Percentiles rank a stretch among this genome's conserved stretches.
Conservation (phyloP, 2,329 filamentous ascomycete species). For the Trichoderma citrinoviride region DNA sequence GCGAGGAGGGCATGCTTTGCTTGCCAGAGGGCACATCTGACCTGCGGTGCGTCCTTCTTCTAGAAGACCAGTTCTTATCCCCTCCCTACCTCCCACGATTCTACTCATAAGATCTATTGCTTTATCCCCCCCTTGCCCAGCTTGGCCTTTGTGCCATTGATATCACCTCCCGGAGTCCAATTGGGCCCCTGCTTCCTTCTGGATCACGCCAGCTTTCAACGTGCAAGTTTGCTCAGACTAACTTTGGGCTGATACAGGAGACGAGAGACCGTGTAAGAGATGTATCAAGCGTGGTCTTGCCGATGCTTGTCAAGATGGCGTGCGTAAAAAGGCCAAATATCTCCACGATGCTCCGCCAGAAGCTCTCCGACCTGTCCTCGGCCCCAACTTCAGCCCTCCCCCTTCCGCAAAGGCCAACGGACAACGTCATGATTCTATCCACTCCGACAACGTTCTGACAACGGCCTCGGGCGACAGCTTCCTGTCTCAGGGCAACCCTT, state of each 20-base stretch:
- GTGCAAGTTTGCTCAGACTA: not conserved
- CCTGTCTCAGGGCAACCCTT: slow-evolving; percentile 47
- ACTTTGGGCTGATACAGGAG: slow-evolving; percentile 56
- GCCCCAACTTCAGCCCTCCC: slow-evolving; percentile 65
- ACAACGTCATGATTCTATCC: slow-evolving; percentile 48
- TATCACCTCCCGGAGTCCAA: no score
- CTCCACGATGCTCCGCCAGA: slow-evolving; percentile 93
- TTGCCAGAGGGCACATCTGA: slow-evolving; percentile 94
- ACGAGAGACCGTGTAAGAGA: slow-evolving; percentile 88
- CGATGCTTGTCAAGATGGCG: slow-evolving; percentile 90
- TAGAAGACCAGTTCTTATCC: not conserved
- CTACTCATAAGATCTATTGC: no score
- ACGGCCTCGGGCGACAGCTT: slow-evolving; percentile 45
- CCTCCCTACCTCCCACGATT: not conserved
- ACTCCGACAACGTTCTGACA: slow-evolving; percentile 43
- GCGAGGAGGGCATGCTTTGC: slow-evolving; percentile 93
- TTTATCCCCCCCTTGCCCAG: not conserved
- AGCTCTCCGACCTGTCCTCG: slow-evolving; percentile 81
- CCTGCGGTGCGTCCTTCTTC: slow-evolving; percentile 75
- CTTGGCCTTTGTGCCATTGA: not conserved
- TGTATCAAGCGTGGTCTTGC: slow-evolving; percentile 92
- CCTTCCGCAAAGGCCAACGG: slow-evolving; percentile 47
- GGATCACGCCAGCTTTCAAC: not conserved
- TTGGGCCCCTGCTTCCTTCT: not conserved
- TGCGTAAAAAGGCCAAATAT: slow-evolving; percentile 98